phyloP scores from a whole-genome alignment of 2,329 filamentous ascomycete genomes.

The Phialemoniopsis sp. region DNA sequence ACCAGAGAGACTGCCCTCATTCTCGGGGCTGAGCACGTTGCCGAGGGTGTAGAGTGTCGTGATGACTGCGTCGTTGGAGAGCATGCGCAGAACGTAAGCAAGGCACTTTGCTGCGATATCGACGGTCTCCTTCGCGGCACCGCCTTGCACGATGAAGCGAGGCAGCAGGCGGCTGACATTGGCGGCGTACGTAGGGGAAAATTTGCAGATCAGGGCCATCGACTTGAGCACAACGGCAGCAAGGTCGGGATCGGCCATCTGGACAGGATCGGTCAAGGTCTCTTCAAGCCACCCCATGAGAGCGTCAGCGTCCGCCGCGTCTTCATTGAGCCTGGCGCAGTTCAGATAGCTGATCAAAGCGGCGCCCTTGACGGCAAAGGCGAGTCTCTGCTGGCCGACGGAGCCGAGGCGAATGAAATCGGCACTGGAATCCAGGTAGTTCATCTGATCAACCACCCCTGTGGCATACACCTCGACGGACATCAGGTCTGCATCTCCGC shows the following conservation, averaged over 20 bases:
- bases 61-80: constrained; percentile 91
- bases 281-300: constrained; percentile 85
- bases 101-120: constrained; percentile 79
- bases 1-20: constrained; percentile 50
- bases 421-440: constrained; percentile 79
- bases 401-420: constrained; percentile 88
- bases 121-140: constrained; percentile 65
- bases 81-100: constrained; percentile 71
- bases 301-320: constrained; percentile 72
- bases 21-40: constrained; percentile 80
- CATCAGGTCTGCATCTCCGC: constrained; percentile 46
- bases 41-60: constrained; percentile 95
- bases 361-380: constrained; percentile 79
- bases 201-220: constrained; percentile 75
- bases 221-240: constrained; percentile 76
- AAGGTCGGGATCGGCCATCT: constrained; percentile 77
- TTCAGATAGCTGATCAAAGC: constrained; percentile 81
- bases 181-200: constrained; percentile 69
- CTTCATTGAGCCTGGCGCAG: constrained; percentile 77
- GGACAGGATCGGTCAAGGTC: constrained; percentile 69
- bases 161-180: constrained; percentile 76
- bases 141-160: constrained; percentile 82
- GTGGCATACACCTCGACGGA: constrained; percentile 63
- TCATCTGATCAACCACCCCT: constrained; percentile 78
- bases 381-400: constrained; percentile 79